Base-by-base conservation (phyloP, 805 yeast species). In the Candida morakotiae region DNA sequence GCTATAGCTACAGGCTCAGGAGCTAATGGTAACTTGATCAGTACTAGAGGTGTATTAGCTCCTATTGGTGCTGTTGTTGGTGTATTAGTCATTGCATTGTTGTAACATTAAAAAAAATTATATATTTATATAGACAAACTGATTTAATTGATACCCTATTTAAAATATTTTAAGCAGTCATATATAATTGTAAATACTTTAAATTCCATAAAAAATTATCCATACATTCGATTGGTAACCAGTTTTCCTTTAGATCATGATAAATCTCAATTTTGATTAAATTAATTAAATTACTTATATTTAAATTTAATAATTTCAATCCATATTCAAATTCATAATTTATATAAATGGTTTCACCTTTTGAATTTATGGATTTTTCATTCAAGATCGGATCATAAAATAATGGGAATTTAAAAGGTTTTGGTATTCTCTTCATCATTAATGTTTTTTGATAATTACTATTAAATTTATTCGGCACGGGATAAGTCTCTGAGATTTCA, bases 151-250 rank as follows among this genome's bases (percentile, higher is more conserved):
- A 32, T 32, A 32, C 28, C 29, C 28, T 17, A 21, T 22, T 23
- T 9, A 5, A 31, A 13, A 5, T 16, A 15, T 32, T 30, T 14
- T 15, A 25, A 10, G 62, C 62, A 1, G 70, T 64, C 26, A 66
- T 42, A 42, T 55, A 64, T 28, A 67, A 47, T 10, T 60, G 38
- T 17, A 67, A 34, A 37, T 59, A 67, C 40, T 67, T 60, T 17
- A 67, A 41, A 32, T 53, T 64, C 73, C 73, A 67, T 39, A 66
- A 46, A 30, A 65, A 56, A 40, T 66, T 64, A 44, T 67, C 73
- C 13, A 56, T 34, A 36, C 69, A 62, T 31, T 67, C 71, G 6
- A 53, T 42, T 2, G 72, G 71, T 10, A 65, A 51, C 27, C 27
- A 31, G 11, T 31, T 13, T 42, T 19, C 15, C 20, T 23, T 18